Conservation (phyloP, 257 asterid species). For the Avicennia marina region DNA sequence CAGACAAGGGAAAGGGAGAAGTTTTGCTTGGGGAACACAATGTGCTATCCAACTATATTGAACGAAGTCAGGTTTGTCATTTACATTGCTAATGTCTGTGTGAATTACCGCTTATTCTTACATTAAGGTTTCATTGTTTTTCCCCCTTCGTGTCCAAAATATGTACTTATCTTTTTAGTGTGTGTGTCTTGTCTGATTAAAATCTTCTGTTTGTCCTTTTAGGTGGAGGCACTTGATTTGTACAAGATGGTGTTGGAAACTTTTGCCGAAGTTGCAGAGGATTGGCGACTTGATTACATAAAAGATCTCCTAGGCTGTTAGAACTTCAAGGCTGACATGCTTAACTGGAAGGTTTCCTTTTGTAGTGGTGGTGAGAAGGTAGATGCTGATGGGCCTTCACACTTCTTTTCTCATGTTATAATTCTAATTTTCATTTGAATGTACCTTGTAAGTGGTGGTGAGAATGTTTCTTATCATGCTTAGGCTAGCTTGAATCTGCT, state of each 20-base stretch:
- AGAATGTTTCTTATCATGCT: too few species aligned
- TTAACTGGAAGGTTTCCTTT: conserved; percentile 86
- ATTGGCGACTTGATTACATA: conserved; percentile 94
- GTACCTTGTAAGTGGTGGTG: too few species aligned
- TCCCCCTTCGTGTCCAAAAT: too few species aligned
- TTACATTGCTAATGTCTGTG: too few species aligned
- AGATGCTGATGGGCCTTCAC: too few species aligned
- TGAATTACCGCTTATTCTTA: too few species aligned
- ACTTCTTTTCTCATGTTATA: too few species aligned
- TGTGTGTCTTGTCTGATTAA: too few species aligned
- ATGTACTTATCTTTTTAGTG: too few species aligned
- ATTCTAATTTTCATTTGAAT: too few species aligned
- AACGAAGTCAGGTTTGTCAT: conserved; percentile 91
- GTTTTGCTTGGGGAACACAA: conserved; percentile 87
- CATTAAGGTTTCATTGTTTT: too few species aligned
- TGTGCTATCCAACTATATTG: conserved; percentile 87
- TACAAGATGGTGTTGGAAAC: conserved; percentile 70
- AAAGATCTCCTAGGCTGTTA: conserved; percentile 96
- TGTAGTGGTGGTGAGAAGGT: conserved; percentile 99
- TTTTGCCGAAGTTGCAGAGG: conserved; percentile 92
- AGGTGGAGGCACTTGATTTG: conserved; percentile 99
- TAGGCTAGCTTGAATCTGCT: too few species aligned
- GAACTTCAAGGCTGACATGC: conserved; percentile 87
- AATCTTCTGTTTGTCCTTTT: neutral
- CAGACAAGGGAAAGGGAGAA: conserved; percentile 67